Base-by-base conservation (phyloP, 2,329 filamentous ascomycete species). In the Emydomyces testavorans region DNA sequence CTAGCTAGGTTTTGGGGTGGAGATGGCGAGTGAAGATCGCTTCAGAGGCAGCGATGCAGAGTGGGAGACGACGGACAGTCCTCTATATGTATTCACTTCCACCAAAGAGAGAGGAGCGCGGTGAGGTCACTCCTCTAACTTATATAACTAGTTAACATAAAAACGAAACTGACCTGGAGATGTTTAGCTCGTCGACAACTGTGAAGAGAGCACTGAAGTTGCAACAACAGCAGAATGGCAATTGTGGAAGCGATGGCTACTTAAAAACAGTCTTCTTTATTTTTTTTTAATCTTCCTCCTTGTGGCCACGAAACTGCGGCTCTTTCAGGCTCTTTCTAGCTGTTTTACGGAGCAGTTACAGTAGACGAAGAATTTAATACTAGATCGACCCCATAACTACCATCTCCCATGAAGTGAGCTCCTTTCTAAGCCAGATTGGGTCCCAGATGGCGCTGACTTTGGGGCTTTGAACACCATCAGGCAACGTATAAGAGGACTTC, bases 301-400 rank as follows among this genome's bases (percentile, higher is more conserved):
- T 32, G 31, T 20, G 26, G 20, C n/a, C 42, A 36, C 42, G 42
- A 45, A 45, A 45, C 42, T 45, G 42, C 42, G 42, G 42, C 42
- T 45, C 42, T 36, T 16, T 1, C 11, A 28, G 18, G 11, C 11
- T 6, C 21, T n/a, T n/a, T n/a, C n/a, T n/a, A n/a, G n/a, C n/a
- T n/a, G n/a, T n/a, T n/a, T n/a, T n/a, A n/a, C 11, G 16, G 16
- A 21, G 35, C 35, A 38, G 35, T n/a, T n/a, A n/a, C n/a, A n/a
- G n/a, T n/a, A n/a, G n/a, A n/a, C n/a, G n/a, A n/a, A n/a, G n/a
- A n/a, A n/a, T n/a, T n/a, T n/a, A n/a, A n/a, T 18, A 11, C 16
- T 43, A 15, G 29, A 43, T 21, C 20, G 7, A 31, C 18, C 15
- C 29, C n/a, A 32, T 34, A n/a, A n/a, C n/a, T n/a, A n/a, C n/a